Evolutionary conservation across 208 protist genomes (phyloP).

Genomic region (Sergeia podlipaevii): DNA sequence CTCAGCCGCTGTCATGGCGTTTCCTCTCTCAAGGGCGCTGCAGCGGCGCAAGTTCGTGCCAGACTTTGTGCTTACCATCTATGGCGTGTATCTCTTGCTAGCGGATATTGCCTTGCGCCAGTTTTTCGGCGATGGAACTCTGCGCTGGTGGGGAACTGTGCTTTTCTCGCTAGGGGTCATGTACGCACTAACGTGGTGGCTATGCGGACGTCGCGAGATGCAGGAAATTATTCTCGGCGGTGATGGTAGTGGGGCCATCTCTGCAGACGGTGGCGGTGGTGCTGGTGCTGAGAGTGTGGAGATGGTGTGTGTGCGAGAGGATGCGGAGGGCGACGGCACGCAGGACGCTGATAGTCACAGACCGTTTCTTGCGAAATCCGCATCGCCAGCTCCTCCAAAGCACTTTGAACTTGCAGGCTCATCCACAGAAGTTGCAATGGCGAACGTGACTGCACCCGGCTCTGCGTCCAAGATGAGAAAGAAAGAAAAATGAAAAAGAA

Average conservation of each 20-base stretch:
- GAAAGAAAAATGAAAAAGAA: too few species aligned
- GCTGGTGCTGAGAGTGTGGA: too few species aligned
- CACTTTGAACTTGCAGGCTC: not conserved
- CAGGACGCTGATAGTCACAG: too few species aligned
- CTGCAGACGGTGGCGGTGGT: not conserved
- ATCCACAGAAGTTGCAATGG: too few species aligned
- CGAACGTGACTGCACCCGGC: too few species aligned
- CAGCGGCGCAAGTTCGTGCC: constrained; percentile 78
- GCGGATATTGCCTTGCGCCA: constrained; percentile 28
- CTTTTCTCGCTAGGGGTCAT: constrained; percentile 20
- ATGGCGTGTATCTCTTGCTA: constrained; percentile 56
- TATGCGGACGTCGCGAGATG: constrained; percentile 66
- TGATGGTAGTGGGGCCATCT: not conserved
- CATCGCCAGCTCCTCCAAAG: not conserved
- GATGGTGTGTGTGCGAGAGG: not conserved
- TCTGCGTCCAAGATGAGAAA: too few species aligned
- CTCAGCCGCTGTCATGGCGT: constrained; percentile 26
- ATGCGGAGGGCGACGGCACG: not conserved
- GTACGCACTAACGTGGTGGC: constrained; percentile 31
- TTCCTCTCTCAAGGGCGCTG: constrained; percentile 54
- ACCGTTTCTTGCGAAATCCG: too few species aligned
- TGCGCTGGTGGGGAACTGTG: constrained; percentile 58
- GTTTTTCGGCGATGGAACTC: constrained; percentile 24
- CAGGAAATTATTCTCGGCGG: constrained; percentile 46
- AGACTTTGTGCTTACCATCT: constrained; percentile 79